Evolutionary conservation across 305 asterid species (phyloP), one percentile per base, ranked within the genome.

Genomic region (Solanum hybrid): DNA sequence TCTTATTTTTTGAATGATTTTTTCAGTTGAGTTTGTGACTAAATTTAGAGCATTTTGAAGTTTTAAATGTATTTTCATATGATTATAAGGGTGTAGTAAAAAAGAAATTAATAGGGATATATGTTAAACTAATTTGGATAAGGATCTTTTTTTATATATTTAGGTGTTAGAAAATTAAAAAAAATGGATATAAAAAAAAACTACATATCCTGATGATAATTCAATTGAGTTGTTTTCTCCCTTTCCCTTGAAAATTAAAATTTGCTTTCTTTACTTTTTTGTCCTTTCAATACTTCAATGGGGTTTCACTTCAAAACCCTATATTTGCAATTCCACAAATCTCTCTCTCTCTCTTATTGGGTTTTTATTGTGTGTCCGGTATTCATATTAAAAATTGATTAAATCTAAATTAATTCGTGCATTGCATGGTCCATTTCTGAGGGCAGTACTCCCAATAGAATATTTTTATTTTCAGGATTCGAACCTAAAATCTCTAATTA

Each of bases 281-380:
- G 51, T 78, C 85, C 60, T 79, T 79, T 29, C n/a, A 79, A 37
- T 79, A 79, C n/a, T 79, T 79, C 64, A 79, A 24, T 37, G 32
- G 11, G 1, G 12, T 40, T 11, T 37, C 34, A 78, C n/a, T 79
- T 36, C 14, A 24, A 79, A 79, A 37, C 86, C 12, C 34, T n/a
- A 24, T 37, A 37, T 35, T 11, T 79, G 86, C 86, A 36, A n/a
- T 37, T 38, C 86, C 29, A 77, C 56, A 37, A 24, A 36, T 78
- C 3, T 38, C 7, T 37, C 7, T 10, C 73, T 8, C 13, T 60
- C 27, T 64, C 72, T 22, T 22, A 19, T 9, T 22, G 6, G 0
- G 1, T 9, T 64, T 10, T 45, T 45, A 45, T 45, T 6, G 22
- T 14, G 15, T 6, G 69, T 56, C 1, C 0, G 9, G 4, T n/a